Evolutionary conservation across 306 rosid genomes (phyloP), one percentile per base, ranked within the genome.

Genomic region (Sicyos baderoa): DNA sequence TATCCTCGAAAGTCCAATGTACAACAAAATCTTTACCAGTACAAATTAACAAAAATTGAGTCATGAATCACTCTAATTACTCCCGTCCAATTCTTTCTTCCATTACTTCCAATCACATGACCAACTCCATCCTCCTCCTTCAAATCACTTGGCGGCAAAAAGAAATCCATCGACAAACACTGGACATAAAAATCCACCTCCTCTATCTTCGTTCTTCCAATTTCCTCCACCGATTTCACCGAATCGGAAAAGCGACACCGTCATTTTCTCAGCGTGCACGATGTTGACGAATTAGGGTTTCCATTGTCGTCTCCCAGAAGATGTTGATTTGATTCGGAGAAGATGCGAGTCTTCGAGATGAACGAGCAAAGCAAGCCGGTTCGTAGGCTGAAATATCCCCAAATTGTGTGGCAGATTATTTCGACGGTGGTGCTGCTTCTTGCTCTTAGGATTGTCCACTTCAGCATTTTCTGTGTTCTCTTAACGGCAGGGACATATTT

Each of bases 231-330:
- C 71, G 21, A 70, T 83, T 25, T 88, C 90, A 0, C 96, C 95
- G 16, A 83, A 91, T 72, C 97, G 75, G 1, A 83, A 82, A 78
- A 91, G 76, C 18, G 96, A 81, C 7, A 84, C 97, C 8, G 73
- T 37, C 7, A 95, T 89, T 62, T 76, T 80, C 9, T 96, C 97
- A 2, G 79, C 71, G 17, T 91, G 96, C 5, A 96, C 97, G 9
- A 92, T 83, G 79, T 77, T 85, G 5, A 89, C 73, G 82, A 21
- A 92, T 75, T 27, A 71, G 40, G 1, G 97, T 86, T 52, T 83
- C 96, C 97, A 89, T 92, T 64, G 83, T 89, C 71, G 96, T 92
- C 72, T 92, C 97, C 97, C 97, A 92, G 48, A 79, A 92, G 3
- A 92, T 74, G 80, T 47, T 66, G 87, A 44, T 60, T 23, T 86